phyloP scores from a whole-genome alignment of 2,329 filamentous ascomycete species.

The Didymella sp. region DNA sequence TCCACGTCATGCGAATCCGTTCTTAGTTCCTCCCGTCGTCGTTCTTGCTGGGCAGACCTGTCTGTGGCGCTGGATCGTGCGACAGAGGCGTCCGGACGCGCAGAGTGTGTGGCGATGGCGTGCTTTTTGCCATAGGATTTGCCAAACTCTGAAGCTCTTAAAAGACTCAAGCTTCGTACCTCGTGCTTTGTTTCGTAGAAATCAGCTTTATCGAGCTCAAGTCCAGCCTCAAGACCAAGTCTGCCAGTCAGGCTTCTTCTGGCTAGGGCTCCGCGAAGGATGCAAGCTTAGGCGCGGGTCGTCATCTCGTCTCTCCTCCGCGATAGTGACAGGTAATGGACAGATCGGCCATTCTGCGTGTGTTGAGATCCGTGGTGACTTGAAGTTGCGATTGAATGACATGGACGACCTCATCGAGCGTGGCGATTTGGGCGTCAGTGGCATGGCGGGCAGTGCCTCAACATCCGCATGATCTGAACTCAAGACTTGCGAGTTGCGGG shows the following conservation, averaged over 20 bases:
- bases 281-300: not conserved
- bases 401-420: slow-evolving; percentile 10
- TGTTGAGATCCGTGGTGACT: not conserved
- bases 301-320: slow-evolving; percentile 5
- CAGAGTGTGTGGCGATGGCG: not conserved
- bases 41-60: not conserved
- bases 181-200: not conserved
- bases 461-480: slow-evolving; percentile 21
- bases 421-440: slow-evolving; percentile 17
- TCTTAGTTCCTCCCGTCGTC: not conserved
- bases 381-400: not conserved
- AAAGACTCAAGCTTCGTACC: not conserved
- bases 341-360: slow-evolving; percentile 3
- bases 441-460: slow-evolving; percentile 30
- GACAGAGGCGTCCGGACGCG: not conserved
- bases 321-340: not conserved
- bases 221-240: slow-evolving; percentile 22
- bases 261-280: slow-evolving; percentile 5
- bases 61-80: not conserved
- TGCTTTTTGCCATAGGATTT: not conserved
- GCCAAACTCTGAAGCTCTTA: not conserved
- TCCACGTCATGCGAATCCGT: too few relatives aligned
- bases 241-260: slow-evolving; percentile 19
- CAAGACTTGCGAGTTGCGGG: slow-evolving; percentile 17
- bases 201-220: not conserved